Conservation (phyloP, 345 rosid genomes). For the Sisymbrium altissimum region DNA sequence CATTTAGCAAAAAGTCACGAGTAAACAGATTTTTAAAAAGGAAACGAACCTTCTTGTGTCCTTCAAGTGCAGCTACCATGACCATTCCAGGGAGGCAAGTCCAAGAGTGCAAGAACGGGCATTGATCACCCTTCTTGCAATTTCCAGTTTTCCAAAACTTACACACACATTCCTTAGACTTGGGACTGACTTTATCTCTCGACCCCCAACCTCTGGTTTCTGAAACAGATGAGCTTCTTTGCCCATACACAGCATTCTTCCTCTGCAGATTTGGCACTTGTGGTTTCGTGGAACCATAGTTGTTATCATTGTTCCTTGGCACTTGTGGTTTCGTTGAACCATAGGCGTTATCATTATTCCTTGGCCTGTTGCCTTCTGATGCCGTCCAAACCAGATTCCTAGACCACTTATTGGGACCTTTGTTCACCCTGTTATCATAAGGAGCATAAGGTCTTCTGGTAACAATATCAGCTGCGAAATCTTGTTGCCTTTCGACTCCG, state of each 20-base stretch:
- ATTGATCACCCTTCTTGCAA: constrained; percentile 32
- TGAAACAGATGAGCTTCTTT: constrained; percentile 2
- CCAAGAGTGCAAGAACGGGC: constrained; percentile 36
- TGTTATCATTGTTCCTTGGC: too few species aligned
- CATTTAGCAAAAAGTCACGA: neutral
- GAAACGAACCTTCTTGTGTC: constrained; percentile 30
- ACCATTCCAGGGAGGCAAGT: constrained; percentile 22
- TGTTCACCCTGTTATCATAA: constrained; percentile 8
- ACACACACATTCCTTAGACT: constrained; percentile 3
- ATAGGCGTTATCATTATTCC: neutral
- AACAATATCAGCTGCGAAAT: constrained; percentile 13
- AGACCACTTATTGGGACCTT: constrained; percentile 1
- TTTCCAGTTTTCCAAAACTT: constrained; percentile 33
- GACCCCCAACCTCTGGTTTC: constrained; percentile 1
- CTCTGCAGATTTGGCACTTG: neutral
- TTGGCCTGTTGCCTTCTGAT: constrained; percentile 6
- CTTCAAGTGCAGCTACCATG: constrained; percentile 33
- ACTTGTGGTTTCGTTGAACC: too few species aligned
- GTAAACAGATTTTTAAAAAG: neutral
- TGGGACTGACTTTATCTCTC: neutral
- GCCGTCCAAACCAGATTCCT: constrained; percentile 35
- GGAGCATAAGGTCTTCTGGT: constrained; percentile 13
- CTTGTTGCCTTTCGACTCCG: constrained; percentile 6
- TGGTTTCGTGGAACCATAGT: too few species aligned
- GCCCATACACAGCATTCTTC: neutral